Evolutionary conservation across 1,139 yeast species (phyloP), one percentile per base, ranked within the genome.

Genomic region (Yamadazyma jaroonii): DNA sequence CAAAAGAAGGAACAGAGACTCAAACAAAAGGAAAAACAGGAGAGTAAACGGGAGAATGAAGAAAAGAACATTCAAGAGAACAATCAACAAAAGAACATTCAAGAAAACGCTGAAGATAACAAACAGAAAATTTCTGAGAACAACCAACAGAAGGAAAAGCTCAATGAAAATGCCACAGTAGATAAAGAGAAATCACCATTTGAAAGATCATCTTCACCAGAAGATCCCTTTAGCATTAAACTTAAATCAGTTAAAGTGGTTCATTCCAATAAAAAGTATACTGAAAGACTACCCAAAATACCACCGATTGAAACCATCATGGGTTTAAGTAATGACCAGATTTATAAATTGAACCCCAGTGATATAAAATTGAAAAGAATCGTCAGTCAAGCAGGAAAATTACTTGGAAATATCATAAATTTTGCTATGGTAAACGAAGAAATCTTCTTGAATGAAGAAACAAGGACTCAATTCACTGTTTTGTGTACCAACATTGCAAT

Each of bases 361-460:
- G 75, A 70, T 51, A 72, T 70, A 31, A 68, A 68, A 45, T 49
- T 67, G 36, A 70, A 68, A 42, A 63, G 68, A 23, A 62, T 70
- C 29, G 52, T 62, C 20, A 53, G 62, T 26, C 45, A 48, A 31
- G 44, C 49, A 11, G 43, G 42, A n/a, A 46, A 46, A 23, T 14
- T 32, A 1, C 36, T 48, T 14, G 32, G 26, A 10, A 35, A 31
- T 12, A 45, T 48, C 17, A 36, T 49, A 32, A 49, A 52, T 9
- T 67, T 68, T 40, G 48, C 52, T 23, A 55, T 54, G 29, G 51
- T 61, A 4, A 52, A 57, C 24, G 59, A 53, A 11, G 41, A 63
- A 10, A 66, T 68, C 44, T 67, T 68, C 45, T 48, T 40, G 25
- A 56, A 64, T 34, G 42, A 38, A 5, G 22, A 33, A 1, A 23